Evolutionary conservation across 75 land plant genomes (phyloP).

Genomic region (Isoetes taiwanensis): DNA sequence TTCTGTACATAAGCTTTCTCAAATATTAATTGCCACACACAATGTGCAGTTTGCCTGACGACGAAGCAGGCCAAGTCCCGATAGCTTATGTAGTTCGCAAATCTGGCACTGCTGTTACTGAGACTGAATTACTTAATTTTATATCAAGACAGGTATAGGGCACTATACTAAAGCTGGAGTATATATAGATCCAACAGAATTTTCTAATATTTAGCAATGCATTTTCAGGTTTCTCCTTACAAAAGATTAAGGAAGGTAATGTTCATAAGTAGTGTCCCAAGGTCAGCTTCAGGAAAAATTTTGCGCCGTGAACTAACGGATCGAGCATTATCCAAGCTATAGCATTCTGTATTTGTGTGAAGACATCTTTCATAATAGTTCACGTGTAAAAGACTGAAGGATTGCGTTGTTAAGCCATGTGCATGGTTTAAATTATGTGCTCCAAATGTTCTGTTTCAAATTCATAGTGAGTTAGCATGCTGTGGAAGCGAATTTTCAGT

Average conservation of each 20-base stretch:
- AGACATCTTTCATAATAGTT: too few relatives aligned
- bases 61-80: constrained; percentile 53
- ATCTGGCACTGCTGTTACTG: constrained; percentile 21
- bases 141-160: constrained; percentile 49
- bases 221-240: constrained; percentile 57
- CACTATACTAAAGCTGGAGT: too few relatives aligned
- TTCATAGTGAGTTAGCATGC: too few relatives aligned
- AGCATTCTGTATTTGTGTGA: too few relatives aligned
- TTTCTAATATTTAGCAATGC: not conserved
- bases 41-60: constrained; percentile 67
- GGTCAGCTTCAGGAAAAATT: constrained; percentile 45
- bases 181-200: too few relatives aligned
- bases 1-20: not conserved
- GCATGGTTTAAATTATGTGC: too few relatives aligned
- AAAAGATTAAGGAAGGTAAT: constrained; percentile 45
- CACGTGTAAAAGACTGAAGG: too few relatives aligned
- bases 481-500: too few relatives aligned
- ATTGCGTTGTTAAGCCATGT: too few relatives aligned
- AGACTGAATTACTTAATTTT: constrained; percentile 30
- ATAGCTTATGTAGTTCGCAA: constrained; percentile 45
- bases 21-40: too few relatives aligned
- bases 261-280: constrained; percentile 39
- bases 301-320: constrained; percentile 74
- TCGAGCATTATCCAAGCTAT: too few relatives aligned
- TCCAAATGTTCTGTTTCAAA: too few relatives aligned